These are phyloP conservation scores for Silene noctiflora DNA, from an alignment of 179 eudicot genomes.

Conservation along the genomic window DNA sequence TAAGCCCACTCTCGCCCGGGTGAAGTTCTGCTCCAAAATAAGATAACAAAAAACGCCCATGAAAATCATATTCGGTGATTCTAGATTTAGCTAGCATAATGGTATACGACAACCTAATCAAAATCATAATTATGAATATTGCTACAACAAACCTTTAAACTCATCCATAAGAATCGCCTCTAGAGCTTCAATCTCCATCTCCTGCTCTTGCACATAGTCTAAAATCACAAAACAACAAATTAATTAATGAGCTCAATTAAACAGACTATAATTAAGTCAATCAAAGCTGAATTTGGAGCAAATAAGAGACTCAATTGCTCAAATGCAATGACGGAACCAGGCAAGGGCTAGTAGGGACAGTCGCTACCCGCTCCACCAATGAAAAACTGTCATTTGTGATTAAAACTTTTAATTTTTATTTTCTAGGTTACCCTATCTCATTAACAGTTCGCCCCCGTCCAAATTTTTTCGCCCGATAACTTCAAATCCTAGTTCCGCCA, in stretches of 20 bases:
- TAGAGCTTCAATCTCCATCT: slow-evolving; percentile 91
- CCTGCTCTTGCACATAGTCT: slow-evolving; percentile 86
- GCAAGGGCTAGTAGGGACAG: background rate
- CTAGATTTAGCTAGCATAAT: slow-evolving; percentile 9
- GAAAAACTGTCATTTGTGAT: too few species aligned
- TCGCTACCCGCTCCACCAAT: too few species aligned
- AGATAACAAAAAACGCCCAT: background rate
- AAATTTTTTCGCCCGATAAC: too few species aligned
- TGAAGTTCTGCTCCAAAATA: slow-evolving; percentile 60
- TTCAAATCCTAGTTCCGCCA: background rate
- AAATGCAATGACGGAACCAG: background rate
- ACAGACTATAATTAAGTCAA: background rate
- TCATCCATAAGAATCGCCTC: slow-evolving; percentile 88
- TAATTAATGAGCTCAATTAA: background rate
- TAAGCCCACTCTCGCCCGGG: slow-evolving; percentile 88
- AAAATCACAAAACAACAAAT: background rate
- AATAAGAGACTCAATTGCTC: background rate
- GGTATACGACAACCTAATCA: background rate
- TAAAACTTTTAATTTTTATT: too few species aligned
- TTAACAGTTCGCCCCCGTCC: too few species aligned
- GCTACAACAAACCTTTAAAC: slow-evolving; percentile 52
- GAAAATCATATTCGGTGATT: background rate
- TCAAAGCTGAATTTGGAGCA: background rate
- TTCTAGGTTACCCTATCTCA: too few species aligned
- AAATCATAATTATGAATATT: background rate